Evolutionary conservation across 176 grass and related monocot genomes (phyloP).

Genomic region (Elymus sibiricus): DNA sequence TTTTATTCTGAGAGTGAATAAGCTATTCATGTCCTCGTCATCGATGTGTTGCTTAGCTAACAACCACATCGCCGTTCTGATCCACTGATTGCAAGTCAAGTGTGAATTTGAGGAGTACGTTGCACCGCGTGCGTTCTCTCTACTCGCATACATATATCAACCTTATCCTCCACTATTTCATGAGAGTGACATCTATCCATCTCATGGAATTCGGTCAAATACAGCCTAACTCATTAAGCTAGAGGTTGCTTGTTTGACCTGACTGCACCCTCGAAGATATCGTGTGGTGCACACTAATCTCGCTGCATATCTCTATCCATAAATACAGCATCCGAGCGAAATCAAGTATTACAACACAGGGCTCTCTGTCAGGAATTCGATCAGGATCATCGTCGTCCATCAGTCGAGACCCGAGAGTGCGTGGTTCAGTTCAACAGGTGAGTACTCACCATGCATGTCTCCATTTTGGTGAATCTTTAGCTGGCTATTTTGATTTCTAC

Average conservation of each 20-base stretch:
- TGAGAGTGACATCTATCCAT: background rate
- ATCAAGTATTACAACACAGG: background rate
- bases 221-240: background rate
- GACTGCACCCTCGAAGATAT: background rate
- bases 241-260: constrained; percentile 1
- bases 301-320: background rate
- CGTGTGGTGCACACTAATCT: background rate
- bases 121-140: background rate
- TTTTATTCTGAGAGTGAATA: background rate
- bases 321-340: background rate
- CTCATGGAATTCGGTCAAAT: background rate
- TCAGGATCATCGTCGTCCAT: background rate
- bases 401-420: background rate
- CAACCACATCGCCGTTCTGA: background rate
- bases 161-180: background rate
- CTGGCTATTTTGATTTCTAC: background rate
- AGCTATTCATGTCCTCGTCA: background rate
- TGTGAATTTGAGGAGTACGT: background rate
- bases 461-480: background rate
- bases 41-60: background rate
- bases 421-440: background rate
- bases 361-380: background rate
- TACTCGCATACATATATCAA: background rate
- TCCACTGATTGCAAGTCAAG: background rate
- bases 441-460: background rate